These are phyloP conservation scores for Ophiocytium majus DNA, from an alignment of 352 stramenopile species.

Conservation along the genomic window DNA sequence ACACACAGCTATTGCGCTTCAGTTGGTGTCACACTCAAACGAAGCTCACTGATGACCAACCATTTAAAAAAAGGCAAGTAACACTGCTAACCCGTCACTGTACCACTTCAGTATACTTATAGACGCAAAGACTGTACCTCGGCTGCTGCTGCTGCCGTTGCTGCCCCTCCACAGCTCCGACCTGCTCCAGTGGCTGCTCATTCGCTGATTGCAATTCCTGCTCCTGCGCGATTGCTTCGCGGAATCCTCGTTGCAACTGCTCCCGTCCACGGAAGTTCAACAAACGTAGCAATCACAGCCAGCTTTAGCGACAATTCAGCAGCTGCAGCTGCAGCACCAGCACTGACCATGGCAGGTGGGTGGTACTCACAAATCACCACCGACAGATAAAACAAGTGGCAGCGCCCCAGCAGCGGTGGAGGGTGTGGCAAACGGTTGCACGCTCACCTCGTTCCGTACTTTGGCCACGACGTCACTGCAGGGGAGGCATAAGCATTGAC, in stretches of 20 bases:
- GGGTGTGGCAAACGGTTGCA: not conserved
- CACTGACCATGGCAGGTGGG: not conserved
- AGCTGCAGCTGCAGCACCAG: not conserved
- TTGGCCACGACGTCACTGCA: conserved; percentile 23
- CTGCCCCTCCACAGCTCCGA: no score
- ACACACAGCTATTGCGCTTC: no score
- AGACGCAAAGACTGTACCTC: no score
- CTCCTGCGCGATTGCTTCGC: not conserved
- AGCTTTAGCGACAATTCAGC: not conserved
- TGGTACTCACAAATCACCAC: not conserved
- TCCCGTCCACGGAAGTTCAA: not conserved
- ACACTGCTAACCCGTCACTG: no score
- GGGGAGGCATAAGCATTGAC: not conserved
- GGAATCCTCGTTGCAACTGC: conserved; percentile 17
- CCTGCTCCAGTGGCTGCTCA: no score
- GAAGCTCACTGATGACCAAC: no score
- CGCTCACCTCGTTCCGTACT: conserved; percentile 1
- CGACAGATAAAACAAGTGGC: not conserved
- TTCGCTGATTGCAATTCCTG: no score
- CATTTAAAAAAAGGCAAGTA: no score
- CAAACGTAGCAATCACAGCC: not conserved
- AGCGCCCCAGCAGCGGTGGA: not conserved
- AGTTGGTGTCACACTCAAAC: no score
- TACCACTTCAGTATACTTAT: no score
- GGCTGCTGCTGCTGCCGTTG: no score